Evolutionary conservation across 1,284 basidiomycete species (phyloP), one percentile per base, ranked within the genome.

Genomic region (Cystobasidiaceae sp.): DNA sequence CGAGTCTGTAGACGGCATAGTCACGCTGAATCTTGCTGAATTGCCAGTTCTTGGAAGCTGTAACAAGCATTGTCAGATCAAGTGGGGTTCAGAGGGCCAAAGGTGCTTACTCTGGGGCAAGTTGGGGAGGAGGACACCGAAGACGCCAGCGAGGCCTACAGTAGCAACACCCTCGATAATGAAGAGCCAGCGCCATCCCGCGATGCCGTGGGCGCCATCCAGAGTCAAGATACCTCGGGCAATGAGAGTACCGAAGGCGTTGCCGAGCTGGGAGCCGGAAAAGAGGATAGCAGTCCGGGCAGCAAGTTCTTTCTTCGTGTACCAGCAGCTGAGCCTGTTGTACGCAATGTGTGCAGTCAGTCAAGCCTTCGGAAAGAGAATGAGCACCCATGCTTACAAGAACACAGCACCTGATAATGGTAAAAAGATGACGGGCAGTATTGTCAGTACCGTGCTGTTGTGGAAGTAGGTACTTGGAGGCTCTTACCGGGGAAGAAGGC

Each of bases 61-160:
- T 23, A 25, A 13, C 3, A 46, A 46, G 15, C 13, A 3, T 2
- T 2, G 15, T 17, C 27, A 17, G n/a, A n/a, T n/a, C n/a, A 25
- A 13, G 21, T 23, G 21, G 13, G 27, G n/a, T 46, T 46, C 45
- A 3, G 45, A 46, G 6, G 23, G n/a, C n/a, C n/a, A n/a, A n/a
- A n/a, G n/a, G n/a, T n/a, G n/a, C 45, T 25, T 46, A 46, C 45
- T 46, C 34, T 56, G 54, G 1, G 54, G 77, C 72, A 89, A 87
- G 74, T 90, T 88, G 4, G 89, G 89, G 4, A 90, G 82, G 65
- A 89, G 80, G 73, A 85, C 85, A 62, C 86, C 81, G 4, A 86
- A 81, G 43, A 78, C 68, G 49, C 85, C 67, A n/a, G 86, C 86
- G 30, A 87, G 81, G 39, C 82, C 74, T 63, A 88, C 81, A 21